phyloP scores from a whole-genome alignment of 2,329 filamentous ascomycete genomes.

The Pestalotiopsis sp. region DNA sequence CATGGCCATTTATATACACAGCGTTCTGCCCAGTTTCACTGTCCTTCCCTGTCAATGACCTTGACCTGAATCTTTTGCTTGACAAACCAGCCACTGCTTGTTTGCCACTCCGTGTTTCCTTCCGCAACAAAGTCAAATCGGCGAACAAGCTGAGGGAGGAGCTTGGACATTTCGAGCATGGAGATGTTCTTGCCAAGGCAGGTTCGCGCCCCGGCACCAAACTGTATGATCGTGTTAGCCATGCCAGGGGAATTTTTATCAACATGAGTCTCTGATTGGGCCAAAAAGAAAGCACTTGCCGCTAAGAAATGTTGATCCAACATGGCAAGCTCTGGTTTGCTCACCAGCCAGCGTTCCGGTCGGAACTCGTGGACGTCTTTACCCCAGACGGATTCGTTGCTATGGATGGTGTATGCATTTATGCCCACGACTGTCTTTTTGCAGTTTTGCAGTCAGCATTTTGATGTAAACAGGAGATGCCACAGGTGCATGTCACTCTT shows the following conservation, averaged over 20 bases:
- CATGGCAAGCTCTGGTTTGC: slow-evolving; percentile 24
- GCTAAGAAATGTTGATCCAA: slow-evolving; percentile 38
- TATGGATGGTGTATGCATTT: slow-evolving; percentile 39
- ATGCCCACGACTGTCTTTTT: slow-evolving; percentile 35
- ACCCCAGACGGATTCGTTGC: slow-evolving; percentile 32
- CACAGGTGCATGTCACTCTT: neutral
- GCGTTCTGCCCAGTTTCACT: neutral
- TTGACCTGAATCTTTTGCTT: neutral
- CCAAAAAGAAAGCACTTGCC: slow-evolving; percentile 23
- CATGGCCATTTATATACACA: neutral
- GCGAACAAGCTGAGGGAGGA: slow-evolving; percentile 40
- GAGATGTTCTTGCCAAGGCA: slow-evolving; percentile 49
- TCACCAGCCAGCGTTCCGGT: slow-evolving; percentile 44
- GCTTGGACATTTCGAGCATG: slow-evolving; percentile 45
- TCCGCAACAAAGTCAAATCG: slow-evolving; percentile 33
- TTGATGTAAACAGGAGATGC: neutral
- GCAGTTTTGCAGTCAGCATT: neutral
- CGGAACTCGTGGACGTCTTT: slow-evolving; percentile 36
- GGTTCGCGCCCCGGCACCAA: slow-evolving; percentile 44
- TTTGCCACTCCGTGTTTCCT: neutral
- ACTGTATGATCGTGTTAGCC: slow-evolving; percentile 24
- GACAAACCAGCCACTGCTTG: slow-evolving; percentile 3
- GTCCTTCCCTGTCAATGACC: neutral
- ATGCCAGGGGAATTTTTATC: neutral
- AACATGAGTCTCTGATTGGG: neutral